phyloP scores from a whole-genome alignment of 2,329 filamentous ascomycete species.

The Calonectria multiphialidica region DNA sequence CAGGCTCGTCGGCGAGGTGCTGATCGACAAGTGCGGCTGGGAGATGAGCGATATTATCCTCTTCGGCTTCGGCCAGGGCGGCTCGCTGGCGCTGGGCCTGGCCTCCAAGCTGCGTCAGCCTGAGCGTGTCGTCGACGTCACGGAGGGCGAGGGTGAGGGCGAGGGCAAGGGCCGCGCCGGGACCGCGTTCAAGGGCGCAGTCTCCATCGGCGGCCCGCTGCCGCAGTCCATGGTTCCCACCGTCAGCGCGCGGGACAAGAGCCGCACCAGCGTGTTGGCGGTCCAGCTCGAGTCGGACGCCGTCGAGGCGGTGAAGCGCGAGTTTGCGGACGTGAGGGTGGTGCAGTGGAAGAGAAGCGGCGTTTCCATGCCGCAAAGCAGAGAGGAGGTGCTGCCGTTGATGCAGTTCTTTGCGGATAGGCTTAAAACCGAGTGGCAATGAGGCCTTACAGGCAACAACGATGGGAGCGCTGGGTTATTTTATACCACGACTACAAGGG shows the following conservation, averaged over 20 bases:
- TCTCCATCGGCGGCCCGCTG: slow-evolving; percentile 73
- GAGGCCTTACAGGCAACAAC: background rate
- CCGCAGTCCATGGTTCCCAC: slow-evolving; percentile 64
- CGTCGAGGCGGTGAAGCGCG: slow-evolving; percentile 71
- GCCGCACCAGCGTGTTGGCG: slow-evolving; percentile 73
- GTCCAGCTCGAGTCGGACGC: slow-evolving; percentile 72
- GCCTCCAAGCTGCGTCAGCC: slow-evolving; percentile 58
- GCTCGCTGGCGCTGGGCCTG: slow-evolving; percentile 69
- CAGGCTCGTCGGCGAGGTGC: slow-evolving; percentile 62
- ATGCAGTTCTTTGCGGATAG: slow-evolving; percentile 86
- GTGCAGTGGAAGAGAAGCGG: slow-evolving; percentile 77
- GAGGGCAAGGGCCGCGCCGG: slow-evolving; percentile 20
- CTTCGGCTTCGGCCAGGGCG: slow-evolving; percentile 77
- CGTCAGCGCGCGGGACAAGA: slow-evolving; percentile 62
- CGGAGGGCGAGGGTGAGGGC: slow-evolving; percentile 33
- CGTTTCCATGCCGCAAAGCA: slow-evolving; percentile 84
- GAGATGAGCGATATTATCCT: slow-evolving; percentile 69
- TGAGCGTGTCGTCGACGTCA: slow-evolving; percentile 51
- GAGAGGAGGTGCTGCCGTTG: slow-evolving; percentile 89
- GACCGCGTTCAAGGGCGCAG: slow-evolving; percentile 63
- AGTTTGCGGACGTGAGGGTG: slow-evolving; percentile 76
- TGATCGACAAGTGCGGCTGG: slow-evolving; percentile 71
- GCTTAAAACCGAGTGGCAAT: slow-evolving; percentile 53
- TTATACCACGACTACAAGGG: background rate
- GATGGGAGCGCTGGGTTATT: background rate